phyloP scores from a whole-genome alignment of 495 filamentous ascomycete species.

The Parathielavia hyrcaniae region DNA sequence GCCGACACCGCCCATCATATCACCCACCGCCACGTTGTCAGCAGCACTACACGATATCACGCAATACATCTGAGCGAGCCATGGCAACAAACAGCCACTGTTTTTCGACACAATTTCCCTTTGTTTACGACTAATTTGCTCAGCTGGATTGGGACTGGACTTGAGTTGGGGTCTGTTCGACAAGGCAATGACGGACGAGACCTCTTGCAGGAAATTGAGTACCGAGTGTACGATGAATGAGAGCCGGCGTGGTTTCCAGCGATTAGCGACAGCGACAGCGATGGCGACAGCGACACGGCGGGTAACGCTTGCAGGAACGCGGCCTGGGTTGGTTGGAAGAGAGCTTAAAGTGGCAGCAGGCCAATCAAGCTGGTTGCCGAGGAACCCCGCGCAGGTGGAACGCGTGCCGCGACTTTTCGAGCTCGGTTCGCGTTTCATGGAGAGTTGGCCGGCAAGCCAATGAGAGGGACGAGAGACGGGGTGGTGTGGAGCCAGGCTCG shows the following conservation, averaged over 20 bases:
- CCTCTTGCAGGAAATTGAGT: conserved; percentile 3
- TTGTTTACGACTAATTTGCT: conserved; percentile 7
- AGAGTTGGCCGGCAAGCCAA: conserved; percentile 6
- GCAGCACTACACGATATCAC: not conserved
- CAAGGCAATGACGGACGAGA: too few species aligned
- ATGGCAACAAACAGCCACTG: not conserved
- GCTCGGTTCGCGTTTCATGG: conserved; percentile 18
- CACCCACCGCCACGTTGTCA: not conserved
- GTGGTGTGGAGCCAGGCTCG: not conserved
- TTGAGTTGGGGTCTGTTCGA: not conserved
- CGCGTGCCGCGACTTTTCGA: conserved; percentile 24
- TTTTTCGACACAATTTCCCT: not conserved
- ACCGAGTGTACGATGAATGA: conserved; percentile 9
- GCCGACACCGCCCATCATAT: not conserved
- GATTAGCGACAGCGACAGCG: too few species aligned
- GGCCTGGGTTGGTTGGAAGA: conserved; percentile 7
- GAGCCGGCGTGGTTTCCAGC: not conserved
- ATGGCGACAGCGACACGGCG: too few species aligned
- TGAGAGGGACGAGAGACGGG: not conserved
- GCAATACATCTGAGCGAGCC: not conserved
- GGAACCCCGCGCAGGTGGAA: conserved; percentile 11
- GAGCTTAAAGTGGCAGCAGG: conserved; percentile 1
- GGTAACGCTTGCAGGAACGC: not conserved
- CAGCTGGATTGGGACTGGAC: not conserved
- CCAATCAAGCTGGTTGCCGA: conserved; percentile 14